Base-by-base conservation (phyloP, 2,329 filamentous ascomycete species). In the Xylaria sp. region DNA sequence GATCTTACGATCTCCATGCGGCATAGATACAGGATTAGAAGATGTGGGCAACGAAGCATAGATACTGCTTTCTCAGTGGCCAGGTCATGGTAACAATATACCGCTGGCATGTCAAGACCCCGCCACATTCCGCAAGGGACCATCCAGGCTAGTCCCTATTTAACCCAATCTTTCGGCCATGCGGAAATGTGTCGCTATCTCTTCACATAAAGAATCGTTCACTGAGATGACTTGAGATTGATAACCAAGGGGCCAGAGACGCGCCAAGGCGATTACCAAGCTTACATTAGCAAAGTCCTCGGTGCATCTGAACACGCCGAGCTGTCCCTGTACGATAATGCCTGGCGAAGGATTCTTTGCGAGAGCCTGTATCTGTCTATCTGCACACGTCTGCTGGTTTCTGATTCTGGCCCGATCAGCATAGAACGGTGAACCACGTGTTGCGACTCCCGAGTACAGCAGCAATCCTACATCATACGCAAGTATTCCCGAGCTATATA, bases 1-100 rank as follows among this genome's bases (percentile, higher is more conserved):
- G 49, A 52, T 52, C 49, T 52, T 52, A 52, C 49, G 49, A 52
- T 52, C 33, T 36, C 33, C 33, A 36, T 7, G 33, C 33, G 33
- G 33, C 33, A 36, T 7, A 36, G 7, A 12, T 13, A 31, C 49
- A 23, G n/a, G 18, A 48, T 23, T 25, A 52, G 5, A 31, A 31
- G 12, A 25, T 13, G 15, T 25, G 15, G 23, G 20, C 23, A 31
- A 18, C 49, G n/a, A 15, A 4, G 8, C 20, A 3, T 15, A 48
- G 43, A 48, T 48, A 6, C 43, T n/a, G 43, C 43, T 3, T 1
- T 48, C 43, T 48, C 8, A 48, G 43, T 48, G 43, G 43, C 43
- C 43, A 48, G 43, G 43, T 5, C 43, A 10, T n/a, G 43, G n/a
- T 23, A 18, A 20, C 15, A 20, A 9, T 5, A 48, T 48, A 18